phyloP scores from a whole-genome alignment of 1,284 basidiomycete genomes.

The Heterobasidion irregulare region DNA sequence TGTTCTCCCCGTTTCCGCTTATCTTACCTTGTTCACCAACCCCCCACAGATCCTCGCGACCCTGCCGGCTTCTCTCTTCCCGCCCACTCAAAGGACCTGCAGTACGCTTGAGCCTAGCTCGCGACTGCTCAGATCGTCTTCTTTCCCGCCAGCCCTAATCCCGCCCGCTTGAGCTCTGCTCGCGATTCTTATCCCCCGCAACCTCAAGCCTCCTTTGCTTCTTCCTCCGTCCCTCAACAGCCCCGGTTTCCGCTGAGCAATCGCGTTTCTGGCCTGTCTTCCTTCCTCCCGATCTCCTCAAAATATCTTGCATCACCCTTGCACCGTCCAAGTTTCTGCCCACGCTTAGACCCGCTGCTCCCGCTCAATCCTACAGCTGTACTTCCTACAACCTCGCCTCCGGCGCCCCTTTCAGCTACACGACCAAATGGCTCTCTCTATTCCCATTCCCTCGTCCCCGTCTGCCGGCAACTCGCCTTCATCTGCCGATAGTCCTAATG shows the following conservation, averaged over 20 bases:
- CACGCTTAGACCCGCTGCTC: constrained; percentile 1
- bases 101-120: constrained; percentile 68
- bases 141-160: background rate
- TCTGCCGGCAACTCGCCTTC: constrained; percentile 32
- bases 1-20: constrained; percentile 5
- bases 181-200: constrained; percentile 17
- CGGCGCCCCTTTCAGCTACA: constrained; percentile 9
- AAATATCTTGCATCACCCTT: constrained; percentile 2
- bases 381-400: constrained; percentile 13
- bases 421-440: constrained; percentile 43
- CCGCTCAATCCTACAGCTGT: constrained; percentile 10
- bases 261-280: constrained; percentile 34
- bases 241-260: constrained; percentile 46
- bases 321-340: background rate
- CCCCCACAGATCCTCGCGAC: constrained; percentile 76
- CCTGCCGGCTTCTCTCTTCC: constrained; percentile 74
- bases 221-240: constrained; percentile 15
- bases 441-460: constrained; percentile 37
- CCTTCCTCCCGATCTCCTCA: background rate
- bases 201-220: constrained; percentile 14
- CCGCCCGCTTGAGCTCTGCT: constrained; percentile 13
- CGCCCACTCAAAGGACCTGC: constrained; percentile 25
- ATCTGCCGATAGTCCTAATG: constrained; percentile 35
- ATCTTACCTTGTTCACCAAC: background rate
- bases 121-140: constrained; percentile 26